Evolutionary conservation across 495 filamentous ascomycete genomes (phyloP).

Genomic region (Tuber indicum): DNA sequence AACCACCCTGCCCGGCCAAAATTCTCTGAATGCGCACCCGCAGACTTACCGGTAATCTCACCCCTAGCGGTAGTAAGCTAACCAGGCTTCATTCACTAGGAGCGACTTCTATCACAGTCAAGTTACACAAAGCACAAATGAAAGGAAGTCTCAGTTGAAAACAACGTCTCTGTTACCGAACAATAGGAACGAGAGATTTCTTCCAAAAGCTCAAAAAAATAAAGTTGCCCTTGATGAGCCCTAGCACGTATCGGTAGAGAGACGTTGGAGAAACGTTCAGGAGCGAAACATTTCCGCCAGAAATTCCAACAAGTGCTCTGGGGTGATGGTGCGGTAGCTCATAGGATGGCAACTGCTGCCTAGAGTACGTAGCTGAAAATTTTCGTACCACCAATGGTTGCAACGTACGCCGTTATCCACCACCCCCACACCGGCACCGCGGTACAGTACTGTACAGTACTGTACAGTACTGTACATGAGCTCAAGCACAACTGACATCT

Average conservation of each 20-base stretch:
- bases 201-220: not conserved
- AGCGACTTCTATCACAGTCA: not conserved
- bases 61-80: not conserved
- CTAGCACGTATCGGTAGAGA: not conserved
- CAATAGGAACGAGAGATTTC: not conserved
- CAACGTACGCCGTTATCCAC: not conserved
- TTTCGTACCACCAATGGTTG: not conserved
- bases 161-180: not conserved
- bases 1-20: not conserved
- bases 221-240: not conserved
- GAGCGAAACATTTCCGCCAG: not conserved
- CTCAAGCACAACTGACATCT: not conserved
- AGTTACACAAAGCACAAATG: not conserved
- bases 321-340: not conserved
- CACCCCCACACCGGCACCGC: not conserved
- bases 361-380: constrained; percentile 1
- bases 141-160: not conserved
- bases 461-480: not conserved
- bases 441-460: no score
- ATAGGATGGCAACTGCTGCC: not conserved
- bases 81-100: not conserved
- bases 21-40: not conserved
- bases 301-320: not conserved
- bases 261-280: not conserved
- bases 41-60: not conserved